These are phyloP conservation scores for Saccharomycopsis crataegensis DNA, from an alignment of 1,139 yeast genomes.

Conservation along the genomic window DNA sequence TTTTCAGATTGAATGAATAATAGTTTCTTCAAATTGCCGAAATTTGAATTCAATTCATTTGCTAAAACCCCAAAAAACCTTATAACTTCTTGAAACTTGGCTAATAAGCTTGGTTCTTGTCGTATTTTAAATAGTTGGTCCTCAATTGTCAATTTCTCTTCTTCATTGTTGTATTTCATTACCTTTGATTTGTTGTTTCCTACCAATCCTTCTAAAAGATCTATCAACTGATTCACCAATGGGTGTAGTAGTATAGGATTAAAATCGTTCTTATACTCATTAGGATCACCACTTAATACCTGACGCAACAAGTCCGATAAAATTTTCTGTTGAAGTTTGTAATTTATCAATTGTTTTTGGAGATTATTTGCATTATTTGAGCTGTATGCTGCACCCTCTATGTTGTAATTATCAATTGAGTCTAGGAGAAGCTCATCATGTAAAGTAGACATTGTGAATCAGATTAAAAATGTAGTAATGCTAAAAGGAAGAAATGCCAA, in stretches of 20 bases:
- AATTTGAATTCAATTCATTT: conserved; percentile 18
- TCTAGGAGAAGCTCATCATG: conserved; percentile 9
- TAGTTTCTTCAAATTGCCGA: conserved; percentile 18
- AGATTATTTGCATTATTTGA: conserved; percentile 13
- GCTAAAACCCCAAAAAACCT: conserved; percentile 17
- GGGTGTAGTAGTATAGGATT: conserved; percentile 16
- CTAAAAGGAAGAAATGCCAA: no score
- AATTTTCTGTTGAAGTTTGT: conserved; percentile 29
- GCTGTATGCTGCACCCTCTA: neutral
- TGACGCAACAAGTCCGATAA: conserved; percentile 30
- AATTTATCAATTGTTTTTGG: conserved; percentile 30
- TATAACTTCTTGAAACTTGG: conserved; percentile 12
- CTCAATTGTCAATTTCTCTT: conserved; percentile 7
- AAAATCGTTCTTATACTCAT: conserved; percentile 9
- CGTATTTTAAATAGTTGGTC: conserved; percentile 7
- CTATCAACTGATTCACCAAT: conserved; percentile 12
- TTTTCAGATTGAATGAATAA: conserved; percentile 11
- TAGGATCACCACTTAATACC: conserved; percentile 16
- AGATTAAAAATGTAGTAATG: no score
- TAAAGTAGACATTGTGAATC: neutral
- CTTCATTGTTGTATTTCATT: neutral
- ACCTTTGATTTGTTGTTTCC: conserved; percentile 6
- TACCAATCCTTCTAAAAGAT: conserved; percentile 19
- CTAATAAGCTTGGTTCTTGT: conserved; percentile 17
- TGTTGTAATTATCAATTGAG: conserved; percentile 8